Conservation (phyloP, 192 early-diverging fungal genomes). For the Pilobolus umbonatus region DNA sequence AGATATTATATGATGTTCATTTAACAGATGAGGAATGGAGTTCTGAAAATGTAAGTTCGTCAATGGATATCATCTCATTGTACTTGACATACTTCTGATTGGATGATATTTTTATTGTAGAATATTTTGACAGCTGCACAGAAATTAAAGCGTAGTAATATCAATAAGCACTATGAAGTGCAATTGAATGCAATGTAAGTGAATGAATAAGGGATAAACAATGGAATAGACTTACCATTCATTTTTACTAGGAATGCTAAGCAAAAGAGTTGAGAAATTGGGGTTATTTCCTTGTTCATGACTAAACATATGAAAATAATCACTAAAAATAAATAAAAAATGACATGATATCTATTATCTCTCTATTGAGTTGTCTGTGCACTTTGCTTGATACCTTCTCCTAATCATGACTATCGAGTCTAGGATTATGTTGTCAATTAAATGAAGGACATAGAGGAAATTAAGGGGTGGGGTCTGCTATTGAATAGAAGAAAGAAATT, state of each 20-base stretch:
- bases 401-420: too few relatives aligned
- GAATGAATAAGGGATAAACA: neutral
- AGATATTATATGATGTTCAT: conserved; percentile 64
- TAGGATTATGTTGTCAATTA: neutral
- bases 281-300: too few relatives aligned
- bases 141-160: conserved; percentile 82
- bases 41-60: conserved; percentile 61
- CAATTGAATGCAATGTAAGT: conserved; percentile 54
- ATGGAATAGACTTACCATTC: neutral
- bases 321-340: neutral
- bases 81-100: neutral
- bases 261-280: too few relatives aligned
- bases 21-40: conserved; percentile 86
- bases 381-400: neutral
- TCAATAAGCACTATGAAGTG: conserved; percentile 58
- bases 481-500: too few relatives aligned
- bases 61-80: neutral
- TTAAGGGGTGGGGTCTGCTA: too few relatives aligned
- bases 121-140: conserved; percentile 89
- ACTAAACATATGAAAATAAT: neutral
- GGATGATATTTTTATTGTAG: conserved; percentile 10
- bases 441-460: too few relatives aligned
- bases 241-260: neutral
- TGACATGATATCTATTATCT: neutral
- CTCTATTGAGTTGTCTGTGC: neutral